Conservation (phyloP, 352 stramenopile genomes). For the Phytophthora megakarya region DNA sequence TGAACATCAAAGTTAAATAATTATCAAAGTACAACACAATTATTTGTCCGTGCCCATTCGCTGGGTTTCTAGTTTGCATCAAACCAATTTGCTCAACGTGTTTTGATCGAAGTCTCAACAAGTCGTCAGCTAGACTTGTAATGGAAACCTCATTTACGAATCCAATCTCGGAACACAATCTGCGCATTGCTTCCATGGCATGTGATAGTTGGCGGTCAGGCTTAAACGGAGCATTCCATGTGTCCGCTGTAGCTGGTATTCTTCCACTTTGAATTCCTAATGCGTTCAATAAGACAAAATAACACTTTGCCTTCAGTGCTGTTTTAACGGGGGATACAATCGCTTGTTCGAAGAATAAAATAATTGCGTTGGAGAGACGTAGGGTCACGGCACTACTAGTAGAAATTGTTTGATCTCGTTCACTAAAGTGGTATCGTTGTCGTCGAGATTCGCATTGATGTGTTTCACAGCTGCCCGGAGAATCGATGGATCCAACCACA, state of each 20-base stretch:
- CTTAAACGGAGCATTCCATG: slow-evolving; percentile 2
- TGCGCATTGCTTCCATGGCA: neutral
- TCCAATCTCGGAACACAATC: slow-evolving; percentile 5
- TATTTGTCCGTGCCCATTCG: slow-evolving; percentile 1
- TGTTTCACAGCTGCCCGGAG: too few species aligned
- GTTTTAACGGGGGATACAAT: too few species aligned
- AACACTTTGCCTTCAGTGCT: neutral
- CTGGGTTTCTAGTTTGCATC: slow-evolving; percentile 1
- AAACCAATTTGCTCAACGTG: slow-evolving; percentile 6
- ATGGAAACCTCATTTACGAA: slow-evolving; percentile 8
- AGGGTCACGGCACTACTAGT: too few species aligned
- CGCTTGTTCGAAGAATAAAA: neutral
- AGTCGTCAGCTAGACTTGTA: slow-evolving; percentile 6
- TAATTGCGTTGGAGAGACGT: neutral
- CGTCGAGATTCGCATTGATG: too few species aligned
- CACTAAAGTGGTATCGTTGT: too few species aligned
- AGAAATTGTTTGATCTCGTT: too few species aligned
- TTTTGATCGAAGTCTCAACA: neutral
- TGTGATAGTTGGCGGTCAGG: neutral
- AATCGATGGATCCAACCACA: too few species aligned
- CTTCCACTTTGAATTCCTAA: neutral
- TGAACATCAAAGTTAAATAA: neutral
- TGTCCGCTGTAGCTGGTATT: neutral
- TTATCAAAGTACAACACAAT: neutral
- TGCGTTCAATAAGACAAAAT: slow-evolving; percentile 3